Evolutionary conservation across 352 stramenopile genomes (phyloP).

Genomic region (Bremia lactucae): DNA sequence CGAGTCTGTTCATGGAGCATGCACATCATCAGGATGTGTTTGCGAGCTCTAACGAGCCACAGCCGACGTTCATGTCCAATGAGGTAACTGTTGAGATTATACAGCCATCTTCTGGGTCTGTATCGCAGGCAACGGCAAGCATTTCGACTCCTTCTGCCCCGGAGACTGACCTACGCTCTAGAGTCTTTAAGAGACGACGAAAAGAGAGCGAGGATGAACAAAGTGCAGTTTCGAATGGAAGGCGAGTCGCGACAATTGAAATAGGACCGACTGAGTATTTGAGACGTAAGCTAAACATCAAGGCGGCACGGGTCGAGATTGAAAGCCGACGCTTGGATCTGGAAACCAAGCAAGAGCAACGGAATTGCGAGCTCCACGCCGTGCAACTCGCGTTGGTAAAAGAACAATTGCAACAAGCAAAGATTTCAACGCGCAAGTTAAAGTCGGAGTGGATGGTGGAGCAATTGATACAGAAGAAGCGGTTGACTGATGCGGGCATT

Average conservation of each 20-base stretch:
- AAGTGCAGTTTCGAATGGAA: neutral
- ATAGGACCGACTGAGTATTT: constrained; percentile 27
- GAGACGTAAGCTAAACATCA: constrained; percentile 27
- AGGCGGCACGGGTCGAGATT: constrained; percentile 33
- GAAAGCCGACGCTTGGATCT: constrained; percentile 32
- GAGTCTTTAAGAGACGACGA: constrained; percentile 11
- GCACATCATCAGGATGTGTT: constrained; percentile 7
- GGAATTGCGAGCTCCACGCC: constrained; percentile 25
- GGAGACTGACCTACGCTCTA: no score
- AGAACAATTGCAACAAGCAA: constrained; percentile 43
- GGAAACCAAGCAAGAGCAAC: constrained; percentile 33
- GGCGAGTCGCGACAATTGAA: neutral
- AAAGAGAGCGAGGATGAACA: constrained; percentile 1
- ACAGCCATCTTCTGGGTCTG: no score
- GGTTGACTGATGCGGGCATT: constrained; percentile 31
- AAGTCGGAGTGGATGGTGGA: constrained; percentile 41
- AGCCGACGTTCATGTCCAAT: constrained; percentile 7
- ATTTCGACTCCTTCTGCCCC: constrained; percentile 1
- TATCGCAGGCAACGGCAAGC: no score
- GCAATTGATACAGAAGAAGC: constrained; percentile 45
- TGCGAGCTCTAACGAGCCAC: constrained; percentile 1
- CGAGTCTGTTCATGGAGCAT: constrained; percentile 6
- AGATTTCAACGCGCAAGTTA: constrained; percentile 37
- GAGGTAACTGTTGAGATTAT: constrained; percentile 8
- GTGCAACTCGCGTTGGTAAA: constrained; percentile 38